Evolutionary conservation across 345 rosid species (phyloP).

Genomic region (Psidium friedrichsthalianum): DNA sequence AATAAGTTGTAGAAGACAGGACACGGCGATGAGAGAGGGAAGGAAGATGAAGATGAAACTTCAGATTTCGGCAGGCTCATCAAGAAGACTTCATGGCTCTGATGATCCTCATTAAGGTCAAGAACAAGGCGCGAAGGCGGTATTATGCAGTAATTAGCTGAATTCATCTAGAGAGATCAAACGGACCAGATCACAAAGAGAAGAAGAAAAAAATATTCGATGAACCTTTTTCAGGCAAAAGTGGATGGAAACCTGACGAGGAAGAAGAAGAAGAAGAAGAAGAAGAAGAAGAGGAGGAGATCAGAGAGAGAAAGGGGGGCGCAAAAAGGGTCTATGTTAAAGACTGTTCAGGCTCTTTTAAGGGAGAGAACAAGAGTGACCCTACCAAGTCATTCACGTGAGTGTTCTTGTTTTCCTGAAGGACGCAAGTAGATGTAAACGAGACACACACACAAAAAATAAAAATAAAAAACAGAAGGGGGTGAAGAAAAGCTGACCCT

Average conservation of each 20-base stretch:
- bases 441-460: neutral
- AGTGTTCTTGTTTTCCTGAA: neutral
- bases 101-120: constrained; percentile 55
- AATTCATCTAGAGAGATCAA: neutral
- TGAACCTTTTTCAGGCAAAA: constrained; percentile 2
- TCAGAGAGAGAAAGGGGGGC: neutral
- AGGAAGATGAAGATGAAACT: constrained; percentile 15
- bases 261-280: neutral
- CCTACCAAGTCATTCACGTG: neutral
- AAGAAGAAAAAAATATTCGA: neutral
- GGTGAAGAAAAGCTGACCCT: neutral
- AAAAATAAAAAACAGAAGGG: neutral
- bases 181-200: neutral
- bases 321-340: constrained; percentile 2
- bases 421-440: neutral
- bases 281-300: too few relatives aligned
- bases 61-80: constrained; percentile 6
- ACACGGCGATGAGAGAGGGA: constrained; percentile 28
- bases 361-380: neutral
- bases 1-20: constrained; percentile 15
- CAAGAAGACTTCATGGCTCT: constrained; percentile 22
- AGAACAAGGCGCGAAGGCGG: neutral
- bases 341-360: neutral
- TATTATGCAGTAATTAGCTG: neutral
- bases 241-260: neutral